Evolutionary conservation across 1,284 basidiomycete genomes (phyloP), one percentile per base, ranked within the genome.

Genomic region (Ganoderma boninense): DNA sequence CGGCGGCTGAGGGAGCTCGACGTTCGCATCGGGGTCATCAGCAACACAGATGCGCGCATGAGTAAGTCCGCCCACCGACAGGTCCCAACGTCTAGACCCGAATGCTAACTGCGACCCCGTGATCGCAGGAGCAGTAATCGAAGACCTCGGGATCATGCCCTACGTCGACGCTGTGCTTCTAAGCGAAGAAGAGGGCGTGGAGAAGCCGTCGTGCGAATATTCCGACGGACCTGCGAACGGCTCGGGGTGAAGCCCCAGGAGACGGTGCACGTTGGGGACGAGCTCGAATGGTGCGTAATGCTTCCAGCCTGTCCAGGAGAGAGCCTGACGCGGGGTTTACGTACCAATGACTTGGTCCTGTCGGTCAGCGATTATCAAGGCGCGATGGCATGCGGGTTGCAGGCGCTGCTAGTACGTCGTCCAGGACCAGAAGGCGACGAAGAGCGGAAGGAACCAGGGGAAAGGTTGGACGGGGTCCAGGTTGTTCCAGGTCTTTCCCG

Each of bases 261-360:
- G 74, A 86, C 85, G 42, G 75, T 93, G 40, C 93, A 94, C 75
- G 86, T 94, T 62, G 93, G 93, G 4, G 93, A 95, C 77, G 92
- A 94, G 73, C 77, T 92, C 46, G 77, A 84, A 60, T 85, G 86
- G 93, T 93, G 74, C 73, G 87, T 74, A 23, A 14, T 23, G 60
- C 23, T 42, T 40, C 35, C n/a, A 35, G 57, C 7, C 14, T 62
- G 14, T 43, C 38, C n/a, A 7, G n/a, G 4, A 26, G 38, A 14
- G 16, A 2, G 7, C 40, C 23, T 16, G 29, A 23, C 26, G 13
- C 10, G n/a, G 35, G 32, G 35, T 40, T 62, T 40, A 62, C 60
- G 60, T 62, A 18, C 14, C 18, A 23, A 20, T 60, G 20, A 23
- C 42, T 35, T 2, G n/a, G 13, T 49, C 26, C 29, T 59, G 7